Percentiles rank a stretch among this genome's conserved stretches.
phyloP scores from a whole-genome alignment of 257 asterid species.

The Voacanga thouarsii region DNA sequence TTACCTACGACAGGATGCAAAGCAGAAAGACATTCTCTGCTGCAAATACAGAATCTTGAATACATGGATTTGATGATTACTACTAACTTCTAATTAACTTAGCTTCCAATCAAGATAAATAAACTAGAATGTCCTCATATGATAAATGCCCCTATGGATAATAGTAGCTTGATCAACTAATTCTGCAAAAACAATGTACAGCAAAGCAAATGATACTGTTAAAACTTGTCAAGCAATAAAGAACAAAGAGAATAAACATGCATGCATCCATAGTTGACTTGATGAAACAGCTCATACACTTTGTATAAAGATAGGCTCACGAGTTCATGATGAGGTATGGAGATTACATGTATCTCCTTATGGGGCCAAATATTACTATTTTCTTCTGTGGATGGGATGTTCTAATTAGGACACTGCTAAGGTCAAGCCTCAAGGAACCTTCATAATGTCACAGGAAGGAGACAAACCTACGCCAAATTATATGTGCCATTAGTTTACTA shows the following conservation, averaged over 20 bases:
- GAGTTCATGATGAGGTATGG: constrained; percentile 47
- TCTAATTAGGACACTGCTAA: constrained; percentile 32
- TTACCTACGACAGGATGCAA: neutral
- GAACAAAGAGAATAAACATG: constrained; percentile 11
- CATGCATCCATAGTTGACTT: constrained; percentile 47
- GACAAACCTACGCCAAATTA: constrained; percentile 16
- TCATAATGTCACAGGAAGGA: constrained; percentile 27
- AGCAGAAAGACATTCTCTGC: constrained; percentile 7
- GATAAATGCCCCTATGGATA: too few relatives aligned
- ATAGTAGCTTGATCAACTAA: constrained; percentile 6
- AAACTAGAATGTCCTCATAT: constrained; percentile 6
- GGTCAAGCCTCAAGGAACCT: constrained; percentile 46
- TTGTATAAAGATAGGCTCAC: constrained; percentile 22
- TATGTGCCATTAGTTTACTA: neutral
- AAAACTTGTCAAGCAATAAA: constrained; percentile 21
- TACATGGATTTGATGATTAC: neutral
- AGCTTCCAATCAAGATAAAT: constrained; percentile 14
- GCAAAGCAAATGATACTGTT: constrained; percentile 33
- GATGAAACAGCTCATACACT: constrained; percentile 47
- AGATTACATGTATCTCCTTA: constrained; percentile 57
- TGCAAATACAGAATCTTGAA: constrained; percentile 4
- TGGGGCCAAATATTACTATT: constrained; percentile 36
- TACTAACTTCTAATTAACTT: constrained; percentile 6
- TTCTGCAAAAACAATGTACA: constrained; percentile 24
- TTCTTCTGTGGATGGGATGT: constrained; percentile 24